Evolutionary conservation across 495 filamentous ascomycete species (phyloP), one percentile per base, ranked within the genome.

Genomic region (Penicillium psychrofluorescens): DNA sequence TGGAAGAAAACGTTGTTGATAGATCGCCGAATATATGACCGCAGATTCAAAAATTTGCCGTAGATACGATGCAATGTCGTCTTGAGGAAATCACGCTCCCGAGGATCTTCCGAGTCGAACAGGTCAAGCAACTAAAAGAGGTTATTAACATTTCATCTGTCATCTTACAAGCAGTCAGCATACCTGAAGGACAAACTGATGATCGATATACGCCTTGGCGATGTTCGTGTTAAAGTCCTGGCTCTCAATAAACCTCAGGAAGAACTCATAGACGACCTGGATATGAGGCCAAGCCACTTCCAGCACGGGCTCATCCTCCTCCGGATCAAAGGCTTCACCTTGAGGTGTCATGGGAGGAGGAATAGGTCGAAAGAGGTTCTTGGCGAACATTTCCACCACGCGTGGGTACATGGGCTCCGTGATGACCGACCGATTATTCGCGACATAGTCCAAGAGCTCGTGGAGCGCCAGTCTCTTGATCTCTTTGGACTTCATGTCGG

Each of bases 1-100:
- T 99, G 92, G 78, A 99, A 99, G 75, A 99, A 99, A 54, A 99
- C 92, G 59, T 99, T 97, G 75, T 99, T 97, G 72, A 99, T 99
- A 33, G 94, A 97, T 52, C 92, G 83, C 57, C 92, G 79, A 55
- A 99, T 99, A 66, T 90, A 99, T 9, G 94, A 97, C 30, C 92
- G 81, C 32, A 99, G 75, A 62, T 99, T 99, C 43, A 99, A 75
- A 72, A 99, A 99, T 69, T 99, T 99, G 50, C 92, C 92, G 55
- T 99, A 99, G 57, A 99, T 99, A 37, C 92, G 83, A 69, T 99
- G 92, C 43, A 99, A 66, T 6, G 92, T 99, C 1, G 92, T 99
- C 72, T 99, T 99, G 33, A 99, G 68, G 63, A 99, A 99, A 68
- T 99, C 92, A 39, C 92, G 80, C 68, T 99, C 92, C 38, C 92